phyloP scores from a whole-genome alignment of 2,329 filamentous ascomycete genomes.

The Talaromyces rugulosus region DNA sequence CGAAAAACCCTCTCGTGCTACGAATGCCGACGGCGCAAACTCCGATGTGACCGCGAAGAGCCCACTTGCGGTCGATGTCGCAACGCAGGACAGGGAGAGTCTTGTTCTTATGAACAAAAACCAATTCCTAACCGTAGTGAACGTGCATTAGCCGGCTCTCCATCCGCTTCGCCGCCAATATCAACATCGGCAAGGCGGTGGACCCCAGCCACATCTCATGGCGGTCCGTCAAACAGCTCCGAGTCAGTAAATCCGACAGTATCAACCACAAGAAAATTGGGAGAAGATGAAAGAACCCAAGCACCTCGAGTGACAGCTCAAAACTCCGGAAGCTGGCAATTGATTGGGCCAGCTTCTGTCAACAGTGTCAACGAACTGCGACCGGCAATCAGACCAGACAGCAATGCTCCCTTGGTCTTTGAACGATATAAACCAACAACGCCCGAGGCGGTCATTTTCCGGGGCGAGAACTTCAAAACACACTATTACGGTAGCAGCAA shows the following conservation, averaged over 20 bases:
- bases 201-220: background rate
- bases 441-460: slow-evolving; percentile 17
- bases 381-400: slow-evolving; percentile 15
- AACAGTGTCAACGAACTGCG: slow-evolving; percentile 3
- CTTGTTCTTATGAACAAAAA: slow-evolving; percentile 7
- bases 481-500: slow-evolving; percentile 22
- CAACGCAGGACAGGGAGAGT: slow-evolving; percentile 11
- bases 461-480: slow-evolving; percentile 19
- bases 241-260: background rate
- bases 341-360: background rate
- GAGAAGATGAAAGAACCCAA: background rate
- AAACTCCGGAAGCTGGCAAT: slow-evolving; percentile 11
- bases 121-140: background rate
- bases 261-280: slow-evolving; percentile 2
- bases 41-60: slow-evolving; percentile 16
- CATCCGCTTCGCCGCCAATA: background rate
- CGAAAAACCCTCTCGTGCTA: slow-evolving; percentile 13
- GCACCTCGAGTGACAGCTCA: background rate
- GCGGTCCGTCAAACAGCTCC: background rate
- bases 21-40: slow-evolving; percentile 11
- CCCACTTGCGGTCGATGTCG: slow-evolving; percentile 18
- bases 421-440: slow-evolving; percentile 1
- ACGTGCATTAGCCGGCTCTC: background rate
- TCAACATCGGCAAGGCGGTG: background rate
- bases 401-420: background rate